phyloP scores from a whole-genome alignment of 768 basidiomycete genomes.

The Mycena leptocephala region DNA sequence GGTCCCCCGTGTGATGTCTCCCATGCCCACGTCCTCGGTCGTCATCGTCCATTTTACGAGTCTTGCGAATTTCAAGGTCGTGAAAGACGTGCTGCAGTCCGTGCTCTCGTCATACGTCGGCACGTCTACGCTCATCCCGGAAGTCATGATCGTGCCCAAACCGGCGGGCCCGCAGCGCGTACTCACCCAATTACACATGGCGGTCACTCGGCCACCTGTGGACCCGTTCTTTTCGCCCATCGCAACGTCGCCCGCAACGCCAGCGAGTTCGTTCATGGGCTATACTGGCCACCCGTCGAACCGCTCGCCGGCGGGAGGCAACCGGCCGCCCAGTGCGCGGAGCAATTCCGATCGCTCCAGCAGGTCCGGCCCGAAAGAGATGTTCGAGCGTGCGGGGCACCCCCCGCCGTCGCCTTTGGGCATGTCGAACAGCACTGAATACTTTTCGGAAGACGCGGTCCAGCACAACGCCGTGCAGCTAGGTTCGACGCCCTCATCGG shows the following conservation, averaged over 20 bases:
- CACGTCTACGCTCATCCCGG: conserved; percentile 70
- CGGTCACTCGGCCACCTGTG: conserved; percentile 86
- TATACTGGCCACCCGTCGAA: conserved; percentile 38
- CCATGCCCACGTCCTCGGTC: conserved; percentile 51
- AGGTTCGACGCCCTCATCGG: conserved; percentile 83
- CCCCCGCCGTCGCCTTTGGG: conserved; percentile 81
- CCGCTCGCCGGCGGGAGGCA: conserved; percentile 57
- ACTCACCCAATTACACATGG: conserved; percentile 93
- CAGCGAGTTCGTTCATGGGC: conserved; percentile 60
- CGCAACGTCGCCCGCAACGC: conserved; percentile 90
- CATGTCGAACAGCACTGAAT: conserved; percentile 83
- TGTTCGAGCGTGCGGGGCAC: conserved; percentile 52
- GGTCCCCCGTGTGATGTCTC: conserved; percentile 68
- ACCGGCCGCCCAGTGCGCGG: conserved; percentile 68
- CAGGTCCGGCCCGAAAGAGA: conserved; percentile 67
- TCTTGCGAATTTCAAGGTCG: conserved; percentile 88
- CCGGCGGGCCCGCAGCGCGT: conserved; percentile 96
- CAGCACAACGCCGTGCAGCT: conserved; percentile 62
- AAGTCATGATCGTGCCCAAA: conserved; percentile 97
- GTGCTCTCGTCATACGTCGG: conserved; percentile 66
- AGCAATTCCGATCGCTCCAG: conserved; percentile 75
- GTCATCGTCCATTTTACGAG: conserved; percentile 95
- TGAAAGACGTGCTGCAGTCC: conserved; percentile 89
- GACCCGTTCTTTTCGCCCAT: conserved; percentile 97
- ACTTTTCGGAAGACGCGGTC: conserved; percentile 80